A percentile compares a stretch with the other conserved stretches of the same genome.
Conservation (phyloP, 257 asterid genomes). For the Asclepias syriaca region DNA sequence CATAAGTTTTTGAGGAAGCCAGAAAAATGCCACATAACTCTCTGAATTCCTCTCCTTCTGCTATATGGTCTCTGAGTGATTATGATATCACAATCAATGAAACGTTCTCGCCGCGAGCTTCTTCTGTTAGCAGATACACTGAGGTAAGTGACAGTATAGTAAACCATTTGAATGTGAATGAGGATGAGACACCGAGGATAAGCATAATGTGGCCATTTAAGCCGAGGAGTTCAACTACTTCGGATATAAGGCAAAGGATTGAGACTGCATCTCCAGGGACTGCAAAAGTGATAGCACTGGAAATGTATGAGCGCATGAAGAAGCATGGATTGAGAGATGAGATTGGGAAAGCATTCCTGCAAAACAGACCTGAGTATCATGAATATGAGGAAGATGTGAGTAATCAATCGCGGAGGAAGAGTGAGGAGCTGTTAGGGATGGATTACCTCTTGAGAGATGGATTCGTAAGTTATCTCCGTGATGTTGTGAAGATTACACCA, state of each 20-base stretch:
- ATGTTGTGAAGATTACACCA: conserved; percentile 11
- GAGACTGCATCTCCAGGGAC: conserved; percentile 10
- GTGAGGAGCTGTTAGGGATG: conserved; percentile 16
- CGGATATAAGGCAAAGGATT: neutral
- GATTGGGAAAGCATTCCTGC: neutral
- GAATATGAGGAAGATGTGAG: neutral
- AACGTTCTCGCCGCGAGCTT: neutral
- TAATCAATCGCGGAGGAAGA: neutral
- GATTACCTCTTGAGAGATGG: conserved; percentile 14
- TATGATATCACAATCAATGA: neutral
- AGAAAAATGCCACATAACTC: conserved; percentile 9
- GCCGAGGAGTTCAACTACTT: neutral
- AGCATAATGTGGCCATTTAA: neutral
- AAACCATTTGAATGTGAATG: neutral
- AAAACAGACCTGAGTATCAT: neutral
- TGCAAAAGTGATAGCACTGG: neutral
- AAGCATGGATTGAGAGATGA: conserved; percentile 13
- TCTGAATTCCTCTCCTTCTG: neutral
- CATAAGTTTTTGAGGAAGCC: no score
- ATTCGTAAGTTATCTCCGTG: conserved; percentile 11
- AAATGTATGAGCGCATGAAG: conserved; percentile 10
- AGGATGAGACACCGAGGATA: neutral
- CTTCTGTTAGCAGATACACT: conserved; percentile 5
- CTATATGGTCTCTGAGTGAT: neutral
- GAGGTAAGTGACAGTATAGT: neutral